Base-by-base conservation (phyloP, 176 grass and related monocot species). In the Elaeis guineensis region DNA sequence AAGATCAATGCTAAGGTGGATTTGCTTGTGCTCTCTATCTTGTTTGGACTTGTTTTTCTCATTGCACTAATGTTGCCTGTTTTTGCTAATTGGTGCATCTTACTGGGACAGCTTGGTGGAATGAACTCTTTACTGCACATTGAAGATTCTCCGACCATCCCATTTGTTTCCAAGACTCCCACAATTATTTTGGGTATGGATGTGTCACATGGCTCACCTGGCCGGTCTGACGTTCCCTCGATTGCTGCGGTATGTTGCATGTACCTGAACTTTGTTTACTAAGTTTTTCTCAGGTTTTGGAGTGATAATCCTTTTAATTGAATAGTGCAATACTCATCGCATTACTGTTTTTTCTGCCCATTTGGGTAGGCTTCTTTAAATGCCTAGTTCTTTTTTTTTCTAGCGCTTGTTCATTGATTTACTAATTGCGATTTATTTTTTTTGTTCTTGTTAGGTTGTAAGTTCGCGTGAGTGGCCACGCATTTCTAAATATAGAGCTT, bases 1-100 rank as follows among this genome's bases (percentile, higher is more conserved):
- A 98, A 98, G 56, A 98, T 98, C 21, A 98, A 98, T 59, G 93
- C 84, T 0, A 98, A 98, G 79, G 93, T 98, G 14, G 12, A 5
- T 51, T 44, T 5, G 32, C 15, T 16, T 1, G 7, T 25, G 26
- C 26, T 64, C 52, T n/a, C 3, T 4, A 52, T 25, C 49, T 14
- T 20, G 19, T 55, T 35, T 23, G 32, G 32, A 35, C 14, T 19
- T 62, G n/a, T 25, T 23, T 69, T 19, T 24, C 35, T 59, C 0
- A 19, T 25, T 67, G 35, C 14, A 14, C 35, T 12, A 44, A 44
- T 44, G 35, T 44, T 44, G 12, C 35, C 11, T 15, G 3, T 50
- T 52, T 51, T n/a, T 17, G 18, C 35, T 62, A 12, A 53, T 8
- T 55, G 55, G 30, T 35, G 11, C 0, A 6, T 55, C 17, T 55